phyloP scores from a whole-genome alignment of 208 protist species.

The Leishmania aethiopica region DNA sequence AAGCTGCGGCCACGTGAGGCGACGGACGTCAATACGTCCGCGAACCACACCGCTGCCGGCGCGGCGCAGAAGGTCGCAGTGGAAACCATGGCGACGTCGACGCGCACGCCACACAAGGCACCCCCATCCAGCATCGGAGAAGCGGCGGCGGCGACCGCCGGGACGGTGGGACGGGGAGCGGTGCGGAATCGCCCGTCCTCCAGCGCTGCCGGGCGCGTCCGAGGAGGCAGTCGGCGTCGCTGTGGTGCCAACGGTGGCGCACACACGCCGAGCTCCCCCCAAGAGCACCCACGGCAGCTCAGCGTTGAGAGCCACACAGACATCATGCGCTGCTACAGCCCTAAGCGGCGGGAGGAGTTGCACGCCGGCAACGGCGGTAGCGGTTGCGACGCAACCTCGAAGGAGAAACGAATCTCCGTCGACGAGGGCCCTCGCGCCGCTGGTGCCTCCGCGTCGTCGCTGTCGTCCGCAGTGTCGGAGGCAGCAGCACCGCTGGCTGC shows the following conservation, averaged over 20 bases:
- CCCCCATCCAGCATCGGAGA: neutral
- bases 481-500: slow-evolving; percentile 21
- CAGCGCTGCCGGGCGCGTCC: neutral
- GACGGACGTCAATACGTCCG: neutral
- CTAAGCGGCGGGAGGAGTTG: neutral
- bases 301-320: slow-evolving; percentile 30
- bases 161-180: neutral
- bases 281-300: slow-evolving; percentile 4
- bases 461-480: neutral
- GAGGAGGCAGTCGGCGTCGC: neutral
- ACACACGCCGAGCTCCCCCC: neutral
- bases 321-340: slow-evolving; percentile 14
- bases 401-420: neutral
- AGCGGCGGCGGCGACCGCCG: neutral
- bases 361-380: neutral
- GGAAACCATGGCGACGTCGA: neutral
- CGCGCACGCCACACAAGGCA: neutral
- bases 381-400: neutral
- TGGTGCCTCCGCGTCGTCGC: neutral
- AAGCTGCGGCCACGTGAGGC: neutral
- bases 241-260: neutral
- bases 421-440: neutral
- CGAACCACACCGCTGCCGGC: neutral
- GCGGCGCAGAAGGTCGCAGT: neutral
- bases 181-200: neutral